Evolutionary conservation across 441 rosid species (phyloP).

Genomic region (Cnidoscolus chayamansa): DNA sequence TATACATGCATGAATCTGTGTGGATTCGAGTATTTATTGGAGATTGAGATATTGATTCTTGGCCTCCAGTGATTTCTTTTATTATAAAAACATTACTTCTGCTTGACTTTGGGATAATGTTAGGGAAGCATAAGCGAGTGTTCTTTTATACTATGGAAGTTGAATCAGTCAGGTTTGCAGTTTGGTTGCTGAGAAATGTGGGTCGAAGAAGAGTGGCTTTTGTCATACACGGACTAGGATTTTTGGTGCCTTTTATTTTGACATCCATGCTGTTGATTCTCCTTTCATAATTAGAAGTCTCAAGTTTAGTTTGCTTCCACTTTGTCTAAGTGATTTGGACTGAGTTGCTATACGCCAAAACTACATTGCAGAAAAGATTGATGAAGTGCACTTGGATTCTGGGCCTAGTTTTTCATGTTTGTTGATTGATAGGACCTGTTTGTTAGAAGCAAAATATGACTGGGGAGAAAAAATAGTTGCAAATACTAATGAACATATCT

Average conservation of each 20-base stretch:
- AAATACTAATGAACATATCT: background rate
- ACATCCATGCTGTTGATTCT: background rate
- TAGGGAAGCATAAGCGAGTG: background rate
- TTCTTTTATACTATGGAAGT: background rate
- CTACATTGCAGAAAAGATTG: background rate
- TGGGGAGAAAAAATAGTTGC: background rate
- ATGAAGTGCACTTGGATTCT: background rate
- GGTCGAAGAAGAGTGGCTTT: background rate
- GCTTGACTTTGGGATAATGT: background rate
- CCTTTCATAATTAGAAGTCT: background rate
- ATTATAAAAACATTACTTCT: background rate
- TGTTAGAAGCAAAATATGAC: background rate
- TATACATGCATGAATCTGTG: background rate
- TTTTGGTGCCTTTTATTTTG: background rate
- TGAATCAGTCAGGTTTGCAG: background rate
- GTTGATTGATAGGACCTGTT: background rate
- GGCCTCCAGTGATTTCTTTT: background rate
- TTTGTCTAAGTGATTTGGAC: background rate
- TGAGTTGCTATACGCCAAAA: background rate
- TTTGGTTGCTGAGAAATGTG: background rate
- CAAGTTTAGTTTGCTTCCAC: background rate
- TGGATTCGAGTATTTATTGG: too few species aligned
- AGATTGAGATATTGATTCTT: too few species aligned
- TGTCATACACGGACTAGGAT: background rate
- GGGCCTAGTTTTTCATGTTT: background rate